A percentile compares a stretch with the other conserved stretches of the same genome.
Conservation (phyloP, 352 stramenopile species). For the Lagenidium giganteum region DNA sequence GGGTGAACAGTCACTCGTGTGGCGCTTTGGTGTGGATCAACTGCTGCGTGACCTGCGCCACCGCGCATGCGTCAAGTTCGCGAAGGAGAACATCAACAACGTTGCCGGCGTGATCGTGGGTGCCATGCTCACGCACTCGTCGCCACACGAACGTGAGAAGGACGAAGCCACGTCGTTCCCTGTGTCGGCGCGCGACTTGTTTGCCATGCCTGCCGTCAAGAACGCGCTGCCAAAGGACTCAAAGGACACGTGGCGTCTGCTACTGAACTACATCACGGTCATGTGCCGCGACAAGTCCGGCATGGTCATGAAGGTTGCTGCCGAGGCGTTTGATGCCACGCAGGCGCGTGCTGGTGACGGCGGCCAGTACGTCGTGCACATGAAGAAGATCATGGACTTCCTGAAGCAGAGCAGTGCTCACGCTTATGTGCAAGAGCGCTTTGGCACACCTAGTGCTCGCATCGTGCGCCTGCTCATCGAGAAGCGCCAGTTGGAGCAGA, state of each 20-base stretch:
- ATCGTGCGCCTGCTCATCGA: constrained; percentile 84
- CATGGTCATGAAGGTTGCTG: constrained; percentile 81
- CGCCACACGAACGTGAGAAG: constrained; percentile 76
- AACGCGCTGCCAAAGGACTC: constrained; percentile 61
- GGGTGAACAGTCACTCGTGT: constrained; percentile 72
- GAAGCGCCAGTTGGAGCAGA: constrained; percentile 84
- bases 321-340: constrained; percentile 63
- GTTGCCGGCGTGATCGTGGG: constrained; percentile 73
- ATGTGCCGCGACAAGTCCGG: constrained; percentile 88
- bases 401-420: constrained; percentile 74
- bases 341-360: constrained; percentile 59
- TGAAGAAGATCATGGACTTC: constrained; percentile 85
- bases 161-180: constrained; percentile 72
- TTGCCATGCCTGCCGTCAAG: constrained; percentile 64
- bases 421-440: constrained; percentile 80
- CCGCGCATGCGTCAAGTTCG: constrained; percentile 72
- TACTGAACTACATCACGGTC: constrained; percentile 87
- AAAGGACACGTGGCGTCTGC: constrained; percentile 76
- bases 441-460: constrained; percentile 70
- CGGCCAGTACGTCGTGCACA: constrained; percentile 86
- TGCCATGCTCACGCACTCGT: constrained; percentile 79
- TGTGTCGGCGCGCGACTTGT: constrained; percentile 75
- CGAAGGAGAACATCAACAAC: constrained; percentile 82
- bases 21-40: constrained; percentile 73
- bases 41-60: constrained; percentile 79